phyloP scores from a whole-genome alignment of 805 yeast genomes.

The Komagataella mondaviorum region DNA sequence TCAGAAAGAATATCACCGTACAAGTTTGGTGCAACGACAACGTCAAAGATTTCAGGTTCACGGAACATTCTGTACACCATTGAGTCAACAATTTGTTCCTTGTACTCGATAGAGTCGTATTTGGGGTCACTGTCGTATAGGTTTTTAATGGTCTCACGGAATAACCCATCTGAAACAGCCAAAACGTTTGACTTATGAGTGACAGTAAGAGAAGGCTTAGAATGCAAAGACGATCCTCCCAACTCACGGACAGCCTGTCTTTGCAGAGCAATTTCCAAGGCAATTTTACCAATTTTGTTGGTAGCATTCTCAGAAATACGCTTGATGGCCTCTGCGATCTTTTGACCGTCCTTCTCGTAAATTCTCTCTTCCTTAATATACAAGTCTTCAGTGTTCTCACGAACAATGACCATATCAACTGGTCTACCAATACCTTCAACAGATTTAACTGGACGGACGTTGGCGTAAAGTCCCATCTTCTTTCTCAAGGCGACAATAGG shows the following conservation, averaged over 20 bases:
- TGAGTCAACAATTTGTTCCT: conserved; percentile 96
- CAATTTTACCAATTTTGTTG: conserved; percentile 76
- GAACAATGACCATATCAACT: conserved; percentile 94
- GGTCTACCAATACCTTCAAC: conserved; percentile 79
- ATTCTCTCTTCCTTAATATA: conserved; percentile 88
- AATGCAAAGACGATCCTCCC: conserved; percentile 38
- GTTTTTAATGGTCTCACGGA: conserved; percentile 73
- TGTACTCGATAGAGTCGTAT: conserved; percentile 51
- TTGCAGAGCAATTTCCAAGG: conserved; percentile 84
- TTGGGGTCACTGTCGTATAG: conserved; percentile 46
- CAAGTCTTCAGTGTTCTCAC: conserved; percentile 97
- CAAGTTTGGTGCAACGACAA: conserved; percentile 95
- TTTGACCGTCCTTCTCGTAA: conserved; percentile 68
- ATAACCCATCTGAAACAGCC: conserved; percentile 85
- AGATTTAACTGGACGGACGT: conserved; percentile 94
- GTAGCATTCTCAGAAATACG: conserved; percentile 88
- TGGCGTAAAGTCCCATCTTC: conserved; percentile 88
- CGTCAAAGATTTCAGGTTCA: conserved; percentile 95
- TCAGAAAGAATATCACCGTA: conserved; percentile 95
- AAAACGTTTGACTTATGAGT: conserved; percentile 96
- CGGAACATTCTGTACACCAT: conserved; percentile 99
- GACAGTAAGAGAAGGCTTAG: conserved; percentile 64
- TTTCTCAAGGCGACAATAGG: conserved; percentile 98
- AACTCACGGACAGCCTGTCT: conserved; percentile 68
- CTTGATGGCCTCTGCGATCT: conserved; percentile 95